Evolutionary conservation across 306 rosid species (phyloP), one percentile per base, ranked within the genome.

Genomic region (Inga leiocalycina): DNA sequence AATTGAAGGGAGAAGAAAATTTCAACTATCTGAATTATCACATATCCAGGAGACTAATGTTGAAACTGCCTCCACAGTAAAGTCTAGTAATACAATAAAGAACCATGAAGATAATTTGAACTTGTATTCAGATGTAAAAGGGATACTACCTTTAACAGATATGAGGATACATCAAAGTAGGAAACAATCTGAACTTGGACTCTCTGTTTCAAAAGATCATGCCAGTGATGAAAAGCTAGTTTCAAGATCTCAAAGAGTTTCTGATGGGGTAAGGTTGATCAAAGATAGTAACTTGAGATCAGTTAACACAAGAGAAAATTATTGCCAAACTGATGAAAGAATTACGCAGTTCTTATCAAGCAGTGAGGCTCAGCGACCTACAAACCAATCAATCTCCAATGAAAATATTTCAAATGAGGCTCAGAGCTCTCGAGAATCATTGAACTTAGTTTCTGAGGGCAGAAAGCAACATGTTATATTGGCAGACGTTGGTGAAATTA

Each of bases 301-400:
- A 81, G 81, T 82, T 81, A 87, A 74, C 79, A 83, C 91, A 71
- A 86, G 87, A 80, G 91, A 84, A 73, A 84, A 80, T 84, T 75
- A 82, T 80, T 83, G 80, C 76, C 95, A 84, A 86, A 88, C 89
- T 75, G 89, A 86, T 83, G 88, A 88, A 81, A 87, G 30, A 61
- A 78, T 87, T 75, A 46, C 81, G 73, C 84, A 87, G 70, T 83
- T 82, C 78, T 78, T 78, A 79, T 72, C 83, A 34, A 68, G 71
- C 74, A 74, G 79, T 64, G 91, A 77, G 83, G 90, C 75, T 54
- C 83, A 85, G 74, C 76, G 76, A 78, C 80, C 74, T 27, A 41
- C 41, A 7, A 70, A 71, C 48, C 48, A 37, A 32, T 75, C 87
- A 52, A 34, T 37, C 78, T 71, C 82, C 44, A 41, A 51, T 72